A percentile compares a stretch with the other conserved stretches of the same genome.
These are phyloP conservation scores for Vigna radiata DNA, from an alignment of 306 rosid genomes.

Conservation along the genomic window DNA sequence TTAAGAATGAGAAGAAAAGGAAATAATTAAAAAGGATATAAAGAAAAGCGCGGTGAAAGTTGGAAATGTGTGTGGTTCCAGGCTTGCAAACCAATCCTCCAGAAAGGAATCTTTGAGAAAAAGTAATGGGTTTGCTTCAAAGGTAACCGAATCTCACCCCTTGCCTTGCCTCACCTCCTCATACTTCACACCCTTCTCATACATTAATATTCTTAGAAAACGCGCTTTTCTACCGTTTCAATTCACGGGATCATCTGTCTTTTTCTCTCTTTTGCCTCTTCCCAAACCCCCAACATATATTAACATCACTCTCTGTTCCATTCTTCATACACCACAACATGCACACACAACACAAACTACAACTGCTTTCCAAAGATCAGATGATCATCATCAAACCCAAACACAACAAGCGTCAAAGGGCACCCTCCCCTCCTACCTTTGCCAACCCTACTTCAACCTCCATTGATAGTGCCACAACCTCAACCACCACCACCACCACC, in stretches of 20 bases:
- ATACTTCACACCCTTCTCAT: conserved; percentile 50
- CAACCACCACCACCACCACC: conserved; percentile 15
- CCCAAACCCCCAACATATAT: conserved; percentile 49
- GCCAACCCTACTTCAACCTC: conserved; percentile 48
- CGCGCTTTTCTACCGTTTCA: conserved; percentile 49
- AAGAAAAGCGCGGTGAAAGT: conserved; percentile 38
- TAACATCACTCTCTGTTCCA: conserved; percentile 43
- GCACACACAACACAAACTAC: conserved; percentile 49
- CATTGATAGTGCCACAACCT: conserved; percentile 25
- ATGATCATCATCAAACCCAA: conserved; percentile 67
- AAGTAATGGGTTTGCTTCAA: conserved; percentile 98
- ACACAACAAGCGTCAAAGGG: conserved; percentile 73
- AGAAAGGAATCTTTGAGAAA: conserved; percentile 84
- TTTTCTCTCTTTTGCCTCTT: background rate
- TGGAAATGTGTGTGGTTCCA: conserved; percentile 69
- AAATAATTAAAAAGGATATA: conserved; percentile 15
- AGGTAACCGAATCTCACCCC: conserved; percentile 97
- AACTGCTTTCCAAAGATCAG: conserved; percentile 42
- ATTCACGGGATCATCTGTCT: conserved; percentile 44
- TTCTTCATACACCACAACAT: conserved; percentile 20
- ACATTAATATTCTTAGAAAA: conserved; percentile 35
- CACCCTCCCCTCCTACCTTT: conserved; percentile 52
- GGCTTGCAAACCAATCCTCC: conserved; percentile 92
- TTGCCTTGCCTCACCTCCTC: conserved; percentile 80
- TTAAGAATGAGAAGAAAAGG: conserved; percentile 17